Base-by-base conservation (phyloP, 371 early-diverging fungal species). In the Apophysomyces elegans region DNA sequence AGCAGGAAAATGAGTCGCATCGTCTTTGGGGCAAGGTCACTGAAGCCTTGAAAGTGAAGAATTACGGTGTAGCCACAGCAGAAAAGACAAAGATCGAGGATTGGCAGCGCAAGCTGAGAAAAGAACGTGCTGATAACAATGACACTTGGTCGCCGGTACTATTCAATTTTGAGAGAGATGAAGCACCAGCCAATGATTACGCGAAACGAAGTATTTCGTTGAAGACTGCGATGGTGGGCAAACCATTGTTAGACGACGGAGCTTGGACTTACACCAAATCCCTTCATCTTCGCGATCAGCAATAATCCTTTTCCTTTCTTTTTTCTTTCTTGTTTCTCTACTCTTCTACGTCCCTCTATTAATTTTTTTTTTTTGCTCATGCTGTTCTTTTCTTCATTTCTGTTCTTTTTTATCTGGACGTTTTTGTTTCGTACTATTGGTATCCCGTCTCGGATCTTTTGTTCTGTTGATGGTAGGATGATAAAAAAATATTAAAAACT, bases 11-110 rank as follows among this genome's bases (percentile, higher is more conserved):
- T 14, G 90, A 89, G 62, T 84, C 88, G 37, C 84, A 81, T 46
- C 75, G 75, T 36, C 75, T 91, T 32, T 91, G 90, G 90, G 67
- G 74, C 21, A 65, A 68, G 37, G 87, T 87, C 14, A 73, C 87
- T 2, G 64, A 83, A 8, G 88, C 88, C 0, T 72, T 91, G 54
- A 76, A 72, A 36, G 66, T 54, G 37, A 78, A 79, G 63, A 79
- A 88, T 61, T 89, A 82, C 61, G 72, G 67, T 3, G 63, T 75
- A 0, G 89, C 90, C 0, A 84, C 84, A 9, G 71, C 67, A 39
- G 79, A 83, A 59, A 90, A 90, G 70, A 69, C 84, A 9, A 76
- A 68, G 8, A 82, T 90, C 21, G 90, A 90, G 64, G 86, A 89
- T 21, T 71, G 66, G 13, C 88, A 90, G 70, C 75, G 90, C 11